phyloP scores from a whole-genome alignment of 1,284 basidiomycete genomes.

The Volvariella surrecta region DNA sequence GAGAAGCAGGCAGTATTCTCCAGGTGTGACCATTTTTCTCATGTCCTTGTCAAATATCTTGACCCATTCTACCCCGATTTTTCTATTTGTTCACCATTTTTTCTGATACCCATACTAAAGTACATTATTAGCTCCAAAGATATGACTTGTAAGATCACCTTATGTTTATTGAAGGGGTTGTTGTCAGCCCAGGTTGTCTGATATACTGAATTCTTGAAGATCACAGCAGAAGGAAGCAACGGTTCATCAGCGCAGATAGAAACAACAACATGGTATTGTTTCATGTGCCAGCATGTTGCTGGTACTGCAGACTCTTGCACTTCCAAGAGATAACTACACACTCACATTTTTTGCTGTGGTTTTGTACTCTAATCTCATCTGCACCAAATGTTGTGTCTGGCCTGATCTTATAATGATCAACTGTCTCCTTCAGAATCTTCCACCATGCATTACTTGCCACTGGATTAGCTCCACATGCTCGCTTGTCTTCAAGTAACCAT shows the following conservation, averaged over 20 bases:
- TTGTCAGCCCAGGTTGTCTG: conserved; percentile 25
- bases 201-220: conserved; percentile 29
- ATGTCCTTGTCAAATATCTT: conserved; percentile 27
- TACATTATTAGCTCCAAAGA: background rate
- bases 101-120: conserved; percentile 20
- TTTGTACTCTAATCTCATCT: conserved; percentile 27
- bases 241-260: conserved; percentile 14
- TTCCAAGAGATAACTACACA: conserved; percentile 18
- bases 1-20: conserved; percentile 20
- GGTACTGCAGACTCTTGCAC: conserved; percentile 20
- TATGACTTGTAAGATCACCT: conserved; percentile 12
- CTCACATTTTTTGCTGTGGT: conserved; percentile 12
- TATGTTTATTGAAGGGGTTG: conserved; percentile 28
- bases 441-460: conserved; percentile 23
- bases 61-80: conserved; percentile 28
- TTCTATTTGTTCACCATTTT: conserved; percentile 28
- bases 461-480: conserved; percentile 27
- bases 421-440: conserved; percentile 13
- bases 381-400: conserved; percentile 19
- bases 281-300: conserved; percentile 19
- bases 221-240: conserved; percentile 15
- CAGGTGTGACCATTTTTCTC: conserved; percentile 18
- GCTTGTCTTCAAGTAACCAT: conserved; percentile 19
- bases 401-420: conserved; percentile 6
- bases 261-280: conserved; percentile 18